These are phyloP conservation scores for Phytophthora kernoviae DNA, from an alignment of 352 stramenopile genomes.

Conservation along the genomic window DNA sequence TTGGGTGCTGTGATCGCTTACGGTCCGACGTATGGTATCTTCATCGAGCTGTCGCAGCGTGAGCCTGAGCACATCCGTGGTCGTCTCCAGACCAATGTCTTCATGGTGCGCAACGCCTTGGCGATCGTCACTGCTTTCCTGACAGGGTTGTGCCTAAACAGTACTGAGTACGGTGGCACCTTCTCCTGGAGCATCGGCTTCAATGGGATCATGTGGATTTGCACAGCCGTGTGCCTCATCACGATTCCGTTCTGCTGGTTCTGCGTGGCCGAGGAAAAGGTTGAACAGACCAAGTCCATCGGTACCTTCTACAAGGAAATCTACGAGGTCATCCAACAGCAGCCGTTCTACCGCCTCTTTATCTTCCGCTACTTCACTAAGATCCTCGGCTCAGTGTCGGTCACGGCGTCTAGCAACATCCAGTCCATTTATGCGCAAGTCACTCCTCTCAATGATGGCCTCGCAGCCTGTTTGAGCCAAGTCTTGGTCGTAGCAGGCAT, in stretches of 20 bases:
- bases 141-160: slow-evolving; percentile 51
- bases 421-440: slow-evolving; percentile 34
- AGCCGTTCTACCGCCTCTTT: slow-evolving; percentile 36
- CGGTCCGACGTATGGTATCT: slow-evolving; percentile 29
- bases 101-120: slow-evolving; percentile 30
- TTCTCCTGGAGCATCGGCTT: slow-evolving; percentile 52
- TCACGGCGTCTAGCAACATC: slow-evolving; percentile 33
- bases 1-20: slow-evolving; percentile 73
- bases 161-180: slow-evolving; percentile 45
- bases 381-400: slow-evolving; percentile 29
- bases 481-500: slow-evolving; percentile 27
- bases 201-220: slow-evolving; percentile 46
- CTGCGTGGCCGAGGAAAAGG: slow-evolving; percentile 40
- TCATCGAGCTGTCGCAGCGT: slow-evolving; percentile 22
- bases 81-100: slow-evolving; percentile 42
- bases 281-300: slow-evolving; percentile 25
- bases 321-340: slow-evolving; percentile 43
- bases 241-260: slow-evolving; percentile 45
- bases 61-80: slow-evolving; percentile 19
- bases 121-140: slow-evolving; percentile 38
- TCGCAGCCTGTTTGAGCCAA: slow-evolving; percentile 27
- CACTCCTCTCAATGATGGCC: slow-evolving; percentile 29
- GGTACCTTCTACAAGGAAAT: slow-evolving; percentile 31
- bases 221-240: slow-evolving; percentile 20
- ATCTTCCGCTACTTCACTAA: slow-evolving; percentile 41